phyloP scores from a whole-genome alignment of 1,139 yeast species.

The Pichia cactophila region DNA sequence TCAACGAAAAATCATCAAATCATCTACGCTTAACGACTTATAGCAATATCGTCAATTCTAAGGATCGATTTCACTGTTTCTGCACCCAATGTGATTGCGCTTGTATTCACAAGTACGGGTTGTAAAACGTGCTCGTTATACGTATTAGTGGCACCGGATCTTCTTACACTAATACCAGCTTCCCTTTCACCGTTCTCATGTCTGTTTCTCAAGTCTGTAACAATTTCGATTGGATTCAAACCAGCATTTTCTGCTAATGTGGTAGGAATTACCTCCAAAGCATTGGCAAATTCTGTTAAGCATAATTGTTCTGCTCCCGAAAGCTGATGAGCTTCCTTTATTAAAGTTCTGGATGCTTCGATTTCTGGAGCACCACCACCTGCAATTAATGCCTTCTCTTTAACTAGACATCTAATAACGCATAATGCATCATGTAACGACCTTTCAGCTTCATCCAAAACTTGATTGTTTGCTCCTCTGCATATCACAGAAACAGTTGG shows the following conservation, averaged over 20 bases:
- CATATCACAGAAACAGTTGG: conserved; percentile 88
- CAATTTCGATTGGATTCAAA: conserved; percentile 86
- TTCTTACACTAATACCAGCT: conserved; percentile 94
- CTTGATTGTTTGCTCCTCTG: conserved; percentile 88
- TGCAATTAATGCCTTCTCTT: conserved; percentile 89
- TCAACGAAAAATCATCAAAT: neutral
- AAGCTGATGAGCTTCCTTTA: conserved; percentile 68
- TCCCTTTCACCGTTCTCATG: conserved; percentile 87
- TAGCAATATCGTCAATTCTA: conserved; percentile 93
- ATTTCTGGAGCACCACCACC: conserved; percentile 99
- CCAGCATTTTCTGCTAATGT: conserved; percentile 99
- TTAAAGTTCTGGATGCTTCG: conserved; percentile 77
- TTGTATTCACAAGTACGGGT: conserved; percentile 89
- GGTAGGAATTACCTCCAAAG: conserved; percentile 92
- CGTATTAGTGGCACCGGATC: conserved; percentile 89
- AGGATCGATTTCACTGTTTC: conserved; percentile 94
- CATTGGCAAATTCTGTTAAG: conserved; percentile 92
- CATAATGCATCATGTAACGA: conserved; percentile 96
- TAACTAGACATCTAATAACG: conserved; percentile 91
- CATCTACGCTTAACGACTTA: conserved; percentile 43
- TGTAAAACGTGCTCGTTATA: conserved; percentile 92
- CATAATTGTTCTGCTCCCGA: conserved; percentile 93
- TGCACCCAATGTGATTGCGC: conserved; percentile 89
- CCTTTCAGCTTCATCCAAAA: conserved; percentile 93
- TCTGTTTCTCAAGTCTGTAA: conserved; percentile 86